Evolutionary conservation across 2,329 filamentous ascomycete genomes (phyloP).

Genomic region (Mollisiaceae sp.): DNA sequence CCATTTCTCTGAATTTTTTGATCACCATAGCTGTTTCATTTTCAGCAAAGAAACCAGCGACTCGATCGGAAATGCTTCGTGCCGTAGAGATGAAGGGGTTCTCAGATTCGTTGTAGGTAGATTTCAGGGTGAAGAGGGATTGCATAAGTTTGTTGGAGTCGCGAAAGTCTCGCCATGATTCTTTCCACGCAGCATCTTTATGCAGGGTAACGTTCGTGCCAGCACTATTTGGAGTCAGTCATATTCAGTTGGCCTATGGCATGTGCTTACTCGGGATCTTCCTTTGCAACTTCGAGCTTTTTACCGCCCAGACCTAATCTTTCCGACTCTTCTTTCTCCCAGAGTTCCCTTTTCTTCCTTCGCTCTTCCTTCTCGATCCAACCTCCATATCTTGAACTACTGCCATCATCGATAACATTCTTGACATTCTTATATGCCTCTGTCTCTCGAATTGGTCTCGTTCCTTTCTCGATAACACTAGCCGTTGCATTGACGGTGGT

Average conservation of each 20-base stretch:
- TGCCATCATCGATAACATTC: constrained; percentile 95
- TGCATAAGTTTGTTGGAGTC: constrained; percentile 90
- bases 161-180: constrained; percentile 96
- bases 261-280: constrained; percentile 81
- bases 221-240: constrained; percentile 64
- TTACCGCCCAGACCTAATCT: constrained; percentile 47
- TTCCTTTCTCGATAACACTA: constrained; percentile 90
- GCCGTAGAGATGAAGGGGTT: constrained; percentile 91
- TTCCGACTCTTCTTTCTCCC: constrained; percentile 66
- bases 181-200: constrained; percentile 97
- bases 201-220: constrained; percentile 94
- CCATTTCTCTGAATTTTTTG: constrained; percentile 96
- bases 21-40: constrained; percentile 98
- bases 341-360: constrained; percentile 74
- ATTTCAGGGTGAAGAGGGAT: constrained; percentile 83
- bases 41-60: constrained; percentile 96
- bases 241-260: constrained; percentile 24
- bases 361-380: constrained; percentile 98
- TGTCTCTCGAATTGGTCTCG: constrained; percentile 89
- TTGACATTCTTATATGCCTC: constrained; percentile 95
- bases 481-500: constrained; percentile 86
- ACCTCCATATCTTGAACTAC: constrained; percentile 92
- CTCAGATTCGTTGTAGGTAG: constrained; percentile 92
- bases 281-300: constrained; percentile 68
- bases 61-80: constrained; percentile 88